A percentile compares a stretch with the other conserved stretches of the same genome.
phyloP scores from a whole-genome alignment of 2,329 filamentous ascomycete species.

The Penicillium palitans region DNA sequence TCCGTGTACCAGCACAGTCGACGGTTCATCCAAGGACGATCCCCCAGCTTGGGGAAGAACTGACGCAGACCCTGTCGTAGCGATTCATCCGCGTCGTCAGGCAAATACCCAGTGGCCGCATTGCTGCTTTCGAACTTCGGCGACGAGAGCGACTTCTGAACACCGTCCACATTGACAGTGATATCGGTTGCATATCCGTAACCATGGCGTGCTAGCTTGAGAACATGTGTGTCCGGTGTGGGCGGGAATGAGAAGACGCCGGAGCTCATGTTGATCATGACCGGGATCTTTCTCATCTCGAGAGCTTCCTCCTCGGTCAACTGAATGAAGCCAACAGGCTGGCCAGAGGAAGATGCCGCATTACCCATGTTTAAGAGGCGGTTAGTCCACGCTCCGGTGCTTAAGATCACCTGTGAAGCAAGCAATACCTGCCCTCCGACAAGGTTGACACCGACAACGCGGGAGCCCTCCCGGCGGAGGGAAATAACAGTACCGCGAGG shows the following conservation, averaged over 20 bases:
- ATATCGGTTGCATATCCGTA: constrained; percentile 58
- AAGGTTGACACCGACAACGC: constrained; percentile 60
- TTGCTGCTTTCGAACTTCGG: constrained; percentile 42
- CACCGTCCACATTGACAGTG: constrained; percentile 23
- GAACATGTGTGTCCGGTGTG: constrained; percentile 45
- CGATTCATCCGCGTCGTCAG: constrained; percentile 57
- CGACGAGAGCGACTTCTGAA: constrained; percentile 33
- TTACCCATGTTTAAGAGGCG: constrained; percentile 71
- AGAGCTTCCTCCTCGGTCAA: constrained; percentile 68
- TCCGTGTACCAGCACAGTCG: constrained; percentile 74
- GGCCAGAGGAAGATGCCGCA: constrained; percentile 73
- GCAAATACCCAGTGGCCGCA: constrained; percentile 39
- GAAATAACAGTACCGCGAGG: constrained; percentile 30
- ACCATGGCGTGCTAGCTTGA: constrained; percentile 67
- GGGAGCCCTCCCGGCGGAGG: constrained; percentile 28
- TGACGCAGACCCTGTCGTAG: constrained; percentile 60
- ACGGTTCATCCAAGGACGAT: constrained; percentile 59
- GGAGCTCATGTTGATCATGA: constrained; percentile 48
- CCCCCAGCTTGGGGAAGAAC: constrained; percentile 60
- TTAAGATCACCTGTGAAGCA: constrained; percentile 73
- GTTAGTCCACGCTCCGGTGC: constrained; percentile 81
- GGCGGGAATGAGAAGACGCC: constrained; percentile 55
- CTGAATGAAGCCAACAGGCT: constrained; percentile 72
- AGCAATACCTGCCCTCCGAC: constrained; percentile 49
- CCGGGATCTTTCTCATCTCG: constrained; percentile 62